phyloP scores from a whole-genome alignment of 345 rosid genomes.

The Lagerstroemia speciosa region DNA sequence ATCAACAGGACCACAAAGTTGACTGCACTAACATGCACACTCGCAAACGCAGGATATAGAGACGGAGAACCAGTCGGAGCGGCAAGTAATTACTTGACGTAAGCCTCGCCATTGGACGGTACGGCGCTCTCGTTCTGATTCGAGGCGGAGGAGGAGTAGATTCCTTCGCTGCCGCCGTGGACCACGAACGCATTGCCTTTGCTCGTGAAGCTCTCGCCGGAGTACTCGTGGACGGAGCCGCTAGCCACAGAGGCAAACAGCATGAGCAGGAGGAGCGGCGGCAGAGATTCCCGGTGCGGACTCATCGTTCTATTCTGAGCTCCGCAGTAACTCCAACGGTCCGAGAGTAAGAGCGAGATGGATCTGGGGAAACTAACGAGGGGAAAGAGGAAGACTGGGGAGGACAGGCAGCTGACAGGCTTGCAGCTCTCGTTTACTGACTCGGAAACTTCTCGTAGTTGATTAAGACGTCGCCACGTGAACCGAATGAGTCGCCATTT shows the following conservation, averaged over 20 bases:
- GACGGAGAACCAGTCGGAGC: background rate
- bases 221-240: slow-evolving; percentile 86
- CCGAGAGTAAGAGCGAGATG: no score
- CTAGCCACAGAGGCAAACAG: slow-evolving; percentile 18
- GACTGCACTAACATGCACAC: background rate
- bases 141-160: slow-evolving; percentile 43
- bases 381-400: no score
- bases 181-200: slow-evolving; percentile 91
- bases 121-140: slow-evolving; percentile 3
- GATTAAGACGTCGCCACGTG: no score
- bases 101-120: slow-evolving; percentile 13
- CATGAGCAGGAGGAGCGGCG: slow-evolving; percentile 17
- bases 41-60: background rate
- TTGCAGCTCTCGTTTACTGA: no score
- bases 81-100: slow-evolving; percentile 11
- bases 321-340: no score
- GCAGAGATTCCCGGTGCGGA: slow-evolving; percentile 8
- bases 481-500: no score
- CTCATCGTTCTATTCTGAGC: slow-evolving; percentile 9
- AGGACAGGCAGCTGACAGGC: no score
- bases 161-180: slow-evolving; percentile 94
- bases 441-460: no score
- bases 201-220: slow-evolving; percentile 50
- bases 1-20: background rate
- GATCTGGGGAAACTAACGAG: no score